Percentiles rank a stretch among this genome's conserved stretches.
phyloP scores from a whole-genome alignment of 2,329 filamentous ascomycete genomes.

The Bipolaris cookei region DNA sequence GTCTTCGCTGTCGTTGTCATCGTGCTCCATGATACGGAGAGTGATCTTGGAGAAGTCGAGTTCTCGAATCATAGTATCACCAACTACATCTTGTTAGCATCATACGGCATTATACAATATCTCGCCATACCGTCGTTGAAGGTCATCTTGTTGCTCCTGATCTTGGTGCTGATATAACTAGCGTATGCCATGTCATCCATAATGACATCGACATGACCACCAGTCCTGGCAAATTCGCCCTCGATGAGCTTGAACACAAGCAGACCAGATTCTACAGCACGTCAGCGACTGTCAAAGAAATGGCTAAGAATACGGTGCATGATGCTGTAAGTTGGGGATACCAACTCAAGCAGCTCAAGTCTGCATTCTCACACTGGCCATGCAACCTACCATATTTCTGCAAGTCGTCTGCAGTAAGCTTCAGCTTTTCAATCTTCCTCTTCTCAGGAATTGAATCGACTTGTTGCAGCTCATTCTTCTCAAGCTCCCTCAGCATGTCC shows the following conservation, averaged over 20 bases:
- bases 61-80: constrained; percentile 94
- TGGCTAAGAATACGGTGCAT: constrained; percentile 25
- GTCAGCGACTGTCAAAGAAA: constrained; percentile 43
- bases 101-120: not conserved
- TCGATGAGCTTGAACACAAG: constrained; percentile 95
- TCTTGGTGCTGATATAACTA: constrained; percentile 80
- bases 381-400: constrained; percentile 69
- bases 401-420: constrained; percentile 79
- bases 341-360: constrained; percentile 37
- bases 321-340: constrained; percentile 26
- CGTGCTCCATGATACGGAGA: constrained; percentile 81
- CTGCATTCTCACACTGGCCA: constrained; percentile 20
- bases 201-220: constrained; percentile 82
- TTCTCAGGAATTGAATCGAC: constrained; percentile 57
- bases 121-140: constrained; percentile 75
- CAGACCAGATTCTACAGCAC: constrained; percentile 75
- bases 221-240: constrained; percentile 76
- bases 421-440: constrained; percentile 74
- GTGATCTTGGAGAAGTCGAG: constrained; percentile 96
- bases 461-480: constrained; percentile 56
- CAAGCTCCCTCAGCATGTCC: constrained; percentile 54
- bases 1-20: constrained; percentile 73
- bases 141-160: constrained; percentile 69
- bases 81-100: constrained; percentile 58
- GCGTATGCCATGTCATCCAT: constrained; percentile 96